Evolutionary conservation across 116 monocot species (phyloP), one percentile per base, ranked within the genome.

Genomic region (Posidonia oceanica): DNA sequence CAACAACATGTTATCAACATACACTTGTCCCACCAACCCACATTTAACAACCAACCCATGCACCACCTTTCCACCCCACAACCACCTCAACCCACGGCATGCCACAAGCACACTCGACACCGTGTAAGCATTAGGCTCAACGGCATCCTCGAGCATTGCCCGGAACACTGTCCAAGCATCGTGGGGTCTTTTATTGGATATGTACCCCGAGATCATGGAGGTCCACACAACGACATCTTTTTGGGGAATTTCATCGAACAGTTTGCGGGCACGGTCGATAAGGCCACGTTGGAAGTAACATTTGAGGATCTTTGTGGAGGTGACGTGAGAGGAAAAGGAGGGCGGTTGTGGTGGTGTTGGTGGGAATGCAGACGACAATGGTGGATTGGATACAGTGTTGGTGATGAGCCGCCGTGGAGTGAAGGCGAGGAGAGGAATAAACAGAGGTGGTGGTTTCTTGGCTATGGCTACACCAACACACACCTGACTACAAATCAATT

Each of bases 221-320:
- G 91, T 91, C 85, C 87, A 91, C 1, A 75, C 66, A 39, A 86
- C 84, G 17, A 84, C 76, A 65, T 82, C 82, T 15, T 69, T 72
- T 0, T 79, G 38, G 58, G 87, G 69, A 75, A 80, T 78, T 81
- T 83, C 53, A 51, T 84, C 86, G 72, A 91, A 84, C 80, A 79
- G 11, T 17, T 52, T 13, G 80, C 83, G 87, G 5, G 87, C 84
- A 2, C 48, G 59, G 12, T 59, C 51, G 44, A 73, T 39, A 0
- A 68, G 61, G 6, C 87, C 80, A 4, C 62, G 67, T 2, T 63
- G 39, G 66, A 70, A 87, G 67, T 67, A 39, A 36, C 29, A 36
- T 0, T 39, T 15, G 18, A 64, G 59, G 14, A 76, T 62, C 69
- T 63, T 76, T 4, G 54, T 63, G 53, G 54, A 20, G 7, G 75